phyloP scores from a whole-genome alignment of 1,284 basidiomycete species.

The Chondrostereum purpureum region DNA sequence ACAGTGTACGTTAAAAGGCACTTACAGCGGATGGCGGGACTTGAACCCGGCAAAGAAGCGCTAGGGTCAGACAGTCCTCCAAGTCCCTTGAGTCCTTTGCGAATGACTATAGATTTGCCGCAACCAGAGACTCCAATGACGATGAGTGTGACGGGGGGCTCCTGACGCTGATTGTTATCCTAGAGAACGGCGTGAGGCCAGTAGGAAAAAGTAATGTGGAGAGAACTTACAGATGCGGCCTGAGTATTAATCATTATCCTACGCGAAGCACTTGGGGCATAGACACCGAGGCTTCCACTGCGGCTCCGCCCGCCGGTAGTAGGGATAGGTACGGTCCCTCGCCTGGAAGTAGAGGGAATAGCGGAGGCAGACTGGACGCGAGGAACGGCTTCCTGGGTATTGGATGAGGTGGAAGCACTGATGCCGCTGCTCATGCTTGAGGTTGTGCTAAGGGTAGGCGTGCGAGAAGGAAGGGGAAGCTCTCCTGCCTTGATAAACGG shows the following conservation, averaged over 20 bases:
- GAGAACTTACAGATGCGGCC: slow-evolving; percentile 22
- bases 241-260: slow-evolving; percentile 35
- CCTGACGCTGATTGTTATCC: not conserved
- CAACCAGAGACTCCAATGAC: slow-evolving; percentile 34
- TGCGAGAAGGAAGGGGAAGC: slow-evolving; percentile 47
- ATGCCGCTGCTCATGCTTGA: slow-evolving; percentile 35
- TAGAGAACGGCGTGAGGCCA: not conserved
- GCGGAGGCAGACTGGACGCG: slow-evolving; percentile 36
- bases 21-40: slow-evolving; percentile 38
- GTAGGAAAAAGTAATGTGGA: slow-evolving; percentile 3
- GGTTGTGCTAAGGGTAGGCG: slow-evolving; percentile 34
- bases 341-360: slow-evolving; percentile 32
- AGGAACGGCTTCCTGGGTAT: slow-evolving; percentile 29
- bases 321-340: slow-evolving; percentile 20
- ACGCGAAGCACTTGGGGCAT: slow-evolving; percentile 27
- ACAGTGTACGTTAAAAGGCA: too few species aligned
- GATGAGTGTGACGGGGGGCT: slow-evolving; percentile 1
- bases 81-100: slow-evolving; percentile 57
- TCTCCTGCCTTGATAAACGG: slow-evolving; percentile 42
- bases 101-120: slow-evolving; percentile 67
- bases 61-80: slow-evolving; percentile 40
- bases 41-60: slow-evolving; percentile 26
- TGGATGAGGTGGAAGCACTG: slow-evolving; percentile 25
- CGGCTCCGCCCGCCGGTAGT: slow-evolving; percentile 45
- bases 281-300: slow-evolving; percentile 50